Evolutionary conservation across 495 filamentous ascomycete genomes (phyloP).

Genomic region (Xylaria nigripes): DNA sequence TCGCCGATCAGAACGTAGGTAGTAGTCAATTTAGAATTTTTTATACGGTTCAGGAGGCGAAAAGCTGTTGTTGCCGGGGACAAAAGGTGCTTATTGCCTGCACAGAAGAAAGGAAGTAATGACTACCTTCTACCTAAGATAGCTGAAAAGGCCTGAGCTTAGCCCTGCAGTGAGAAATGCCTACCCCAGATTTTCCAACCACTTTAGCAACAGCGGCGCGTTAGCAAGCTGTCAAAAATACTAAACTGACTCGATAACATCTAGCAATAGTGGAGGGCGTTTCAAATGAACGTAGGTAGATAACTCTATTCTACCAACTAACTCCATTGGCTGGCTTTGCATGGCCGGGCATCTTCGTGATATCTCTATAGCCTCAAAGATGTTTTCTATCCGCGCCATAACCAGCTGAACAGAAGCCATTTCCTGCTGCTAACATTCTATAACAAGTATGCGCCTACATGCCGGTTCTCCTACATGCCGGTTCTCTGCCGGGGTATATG

Average conservation of each 20-base stretch:
- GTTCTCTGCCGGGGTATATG: background rate
- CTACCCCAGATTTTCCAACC: background rate
- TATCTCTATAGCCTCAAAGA: background rate
- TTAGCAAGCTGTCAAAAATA: background rate
- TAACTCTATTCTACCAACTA: too few relatives aligned
- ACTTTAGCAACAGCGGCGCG: background rate
- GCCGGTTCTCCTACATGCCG: background rate
- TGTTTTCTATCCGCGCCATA: too few relatives aligned
- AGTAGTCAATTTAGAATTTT: too few relatives aligned
- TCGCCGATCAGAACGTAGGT: too few relatives aligned
- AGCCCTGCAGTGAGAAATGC: too few relatives aligned
- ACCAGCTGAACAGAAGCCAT: background rate
- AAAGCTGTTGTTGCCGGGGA: too few relatives aligned
- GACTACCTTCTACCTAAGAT: too few relatives aligned
- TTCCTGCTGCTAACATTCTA: background rate
- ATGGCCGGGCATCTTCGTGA: background rate
- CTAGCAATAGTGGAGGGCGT: background rate
- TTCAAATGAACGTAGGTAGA: background rate
- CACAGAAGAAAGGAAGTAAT: too few relatives aligned
- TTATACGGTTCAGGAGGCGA: too few relatives aligned
- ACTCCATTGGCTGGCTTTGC: background rate
- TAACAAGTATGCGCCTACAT: background rate
- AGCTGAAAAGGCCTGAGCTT: too few relatives aligned
- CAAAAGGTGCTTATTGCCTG: too few relatives aligned
- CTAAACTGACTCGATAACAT: background rate